These are phyloP conservation scores for Heliamphora exappendiculata DNA, from an alignment of 148 eudicot genomes.

Conservation along the genomic window DNA sequence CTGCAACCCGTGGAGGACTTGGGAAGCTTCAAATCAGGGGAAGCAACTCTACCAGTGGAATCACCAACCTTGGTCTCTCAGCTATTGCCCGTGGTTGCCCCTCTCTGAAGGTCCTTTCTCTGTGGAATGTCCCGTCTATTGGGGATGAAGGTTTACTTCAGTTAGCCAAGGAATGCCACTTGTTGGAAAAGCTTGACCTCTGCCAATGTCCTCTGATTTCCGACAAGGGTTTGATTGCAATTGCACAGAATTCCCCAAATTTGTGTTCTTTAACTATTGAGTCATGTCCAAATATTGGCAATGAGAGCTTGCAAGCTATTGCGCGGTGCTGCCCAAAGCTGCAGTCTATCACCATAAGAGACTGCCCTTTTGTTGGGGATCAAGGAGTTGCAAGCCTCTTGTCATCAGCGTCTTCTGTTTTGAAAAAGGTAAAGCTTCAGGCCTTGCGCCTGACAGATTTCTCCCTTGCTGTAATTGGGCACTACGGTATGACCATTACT, in stretches of 20 bases:
- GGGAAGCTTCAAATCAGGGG: constrained; percentile 81
- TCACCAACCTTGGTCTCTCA: constrained; percentile 59
- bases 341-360: constrained; percentile 52
- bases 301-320: constrained; percentile 57
- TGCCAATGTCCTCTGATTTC: constrained; percentile 59
- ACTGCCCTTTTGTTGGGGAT: constrained; percentile 76
- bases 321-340: constrained; percentile 60
- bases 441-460: constrained; percentile 57
- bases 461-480: constrained; percentile 80
- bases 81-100: constrained; percentile 81
- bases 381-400: constrained; percentile 64
- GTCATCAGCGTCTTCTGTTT: constrained; percentile 32
- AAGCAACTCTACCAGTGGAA: constrained; percentile 45
- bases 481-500: constrained; percentile 64
- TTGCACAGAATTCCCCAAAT: constrained; percentile 65
- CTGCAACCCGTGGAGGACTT: constrained; percentile 76
- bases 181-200: constrained; percentile 74
- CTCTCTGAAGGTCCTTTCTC: constrained; percentile 54
- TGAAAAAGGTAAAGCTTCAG: constrained; percentile 66
- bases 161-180: constrained; percentile 66
- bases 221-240: constrained; percentile 59
- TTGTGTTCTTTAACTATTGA: constrained; percentile 68
- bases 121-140: constrained; percentile 59
- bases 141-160: constrained; percentile 68
- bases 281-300: constrained; percentile 63